Conservation (phyloP, 345 rosid species). For the Nephelium lappaceum region DNA sequence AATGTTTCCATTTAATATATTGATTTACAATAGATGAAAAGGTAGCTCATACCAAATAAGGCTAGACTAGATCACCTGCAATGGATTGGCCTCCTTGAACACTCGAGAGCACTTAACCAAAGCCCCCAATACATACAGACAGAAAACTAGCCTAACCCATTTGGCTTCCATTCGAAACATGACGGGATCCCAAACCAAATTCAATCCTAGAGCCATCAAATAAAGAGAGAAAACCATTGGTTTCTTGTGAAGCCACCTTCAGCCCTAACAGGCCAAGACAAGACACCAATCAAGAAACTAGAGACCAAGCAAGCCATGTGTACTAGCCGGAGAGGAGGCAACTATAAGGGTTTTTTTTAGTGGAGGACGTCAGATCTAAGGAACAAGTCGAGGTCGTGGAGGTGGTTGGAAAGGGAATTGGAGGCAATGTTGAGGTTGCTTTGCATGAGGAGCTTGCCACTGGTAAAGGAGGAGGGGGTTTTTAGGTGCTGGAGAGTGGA, state of each 20-base stretch:
- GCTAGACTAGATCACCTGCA: conserved; percentile 72
- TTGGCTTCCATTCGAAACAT: conserved; percentile 41
- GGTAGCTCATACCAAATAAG: conserved; percentile 75
- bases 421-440: conserved; percentile 83
- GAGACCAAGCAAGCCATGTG: too few relatives aligned
- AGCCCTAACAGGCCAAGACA: too few relatives aligned
- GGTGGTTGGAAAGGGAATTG: conserved; percentile 55
- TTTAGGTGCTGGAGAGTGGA: conserved; percentile 74
- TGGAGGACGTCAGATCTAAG: conserved; percentile 81
- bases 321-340: too few relatives aligned
- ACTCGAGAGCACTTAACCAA: conserved; percentile 57
- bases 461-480: conserved; percentile 59
- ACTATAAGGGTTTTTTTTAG: not conserved
- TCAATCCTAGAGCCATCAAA: too few relatives aligned
- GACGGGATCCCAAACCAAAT: not conserved
- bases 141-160: conserved; percentile 48
- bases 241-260: too few relatives aligned
- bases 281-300: too few relatives aligned
- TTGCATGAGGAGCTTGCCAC: conserved; percentile 81
- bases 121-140: conserved; percentile 47
- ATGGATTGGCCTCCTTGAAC: conserved; percentile 62
- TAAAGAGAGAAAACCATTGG: too few relatives aligned
- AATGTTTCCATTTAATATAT: too few relatives aligned
- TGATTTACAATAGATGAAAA: conserved; percentile 61
- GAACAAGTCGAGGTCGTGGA: conserved; percentile 67